phyloP scores from a whole-genome alignment of 148 eudicot genomes.

The Arbutus unedo region DNA sequence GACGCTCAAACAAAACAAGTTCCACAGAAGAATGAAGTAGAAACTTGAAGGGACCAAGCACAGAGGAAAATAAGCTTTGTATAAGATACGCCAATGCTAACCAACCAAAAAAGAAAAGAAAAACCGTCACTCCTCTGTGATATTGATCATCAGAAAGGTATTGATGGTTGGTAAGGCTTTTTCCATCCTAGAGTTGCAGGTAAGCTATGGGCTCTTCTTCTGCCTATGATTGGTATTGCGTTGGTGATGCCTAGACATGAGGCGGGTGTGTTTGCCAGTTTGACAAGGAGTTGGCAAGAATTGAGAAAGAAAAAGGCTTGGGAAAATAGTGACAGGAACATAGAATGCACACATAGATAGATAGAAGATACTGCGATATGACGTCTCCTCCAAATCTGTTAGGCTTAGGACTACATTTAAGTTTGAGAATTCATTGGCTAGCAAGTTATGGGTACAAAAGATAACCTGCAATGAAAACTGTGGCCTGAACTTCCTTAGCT shows the following conservation, averaged over 20 bases:
- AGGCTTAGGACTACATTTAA: background rate
- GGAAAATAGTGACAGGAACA: background rate
- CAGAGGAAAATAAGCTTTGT: background rate
- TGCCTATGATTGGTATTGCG: background rate
- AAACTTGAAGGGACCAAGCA: background rate
- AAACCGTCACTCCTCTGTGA: background rate
- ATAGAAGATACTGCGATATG: background rate
- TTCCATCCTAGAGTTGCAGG: background rate
- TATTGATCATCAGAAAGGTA: background rate
- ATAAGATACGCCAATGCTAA: background rate
- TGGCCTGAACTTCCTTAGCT: constrained; percentile 73
- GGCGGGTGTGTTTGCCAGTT: background rate
- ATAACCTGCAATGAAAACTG: constrained; percentile 86
- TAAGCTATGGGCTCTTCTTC: background rate
- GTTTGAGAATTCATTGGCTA: background rate
- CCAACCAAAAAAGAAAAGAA: background rate
- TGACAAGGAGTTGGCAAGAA: background rate
- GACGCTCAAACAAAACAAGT: background rate
- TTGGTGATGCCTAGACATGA: background rate
- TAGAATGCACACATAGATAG: background rate
- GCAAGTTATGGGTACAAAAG: constrained; percentile 9
- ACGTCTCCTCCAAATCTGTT: background rate
- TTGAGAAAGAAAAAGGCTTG: background rate
- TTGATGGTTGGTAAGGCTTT: background rate
- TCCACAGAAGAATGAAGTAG: background rate